Percentiles rank a stretch among this genome's conserved stretches.
These are phyloP conservation scores for Yamadazyma ubonensis DNA, from an alignment of 805 yeast species.

Conservation along the genomic window DNA sequence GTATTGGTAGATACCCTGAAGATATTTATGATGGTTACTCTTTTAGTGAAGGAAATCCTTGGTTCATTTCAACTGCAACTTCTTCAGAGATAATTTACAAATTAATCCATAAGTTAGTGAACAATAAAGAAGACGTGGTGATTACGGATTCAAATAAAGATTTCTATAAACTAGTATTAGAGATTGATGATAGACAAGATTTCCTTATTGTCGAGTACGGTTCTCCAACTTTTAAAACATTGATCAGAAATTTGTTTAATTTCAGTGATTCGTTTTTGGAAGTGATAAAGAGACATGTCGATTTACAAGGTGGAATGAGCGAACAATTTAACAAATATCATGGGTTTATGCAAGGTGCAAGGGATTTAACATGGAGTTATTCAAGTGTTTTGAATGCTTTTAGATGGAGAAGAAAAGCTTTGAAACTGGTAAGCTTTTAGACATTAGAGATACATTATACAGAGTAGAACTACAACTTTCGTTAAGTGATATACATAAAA, in stretches of 20 bases:
- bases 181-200: conserved; percentile 18
- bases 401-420: conserved; percentile 49
- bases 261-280: conserved; percentile 69
- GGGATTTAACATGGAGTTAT: conserved; percentile 87
- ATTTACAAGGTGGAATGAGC: conserved; percentile 69
- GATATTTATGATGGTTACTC: conserved; percentile 81
- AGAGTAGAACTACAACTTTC: conserved; percentile 1
- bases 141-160: conserved; percentile 30
- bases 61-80: conserved; percentile 79
- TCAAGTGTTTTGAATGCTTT: conserved; percentile 70
- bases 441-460: not conserved
- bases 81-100: conserved; percentile 65
- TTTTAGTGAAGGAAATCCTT: conserved; percentile 81
- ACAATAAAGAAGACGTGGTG: conserved; percentile 42
- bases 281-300: conserved; percentile 58
- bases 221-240: conserved; percentile 44
- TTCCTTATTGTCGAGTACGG: conserved; percentile 33
- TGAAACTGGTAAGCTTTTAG: not conserved
- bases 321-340: conserved; percentile 82
- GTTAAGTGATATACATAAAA: not conserved
- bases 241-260: conserved; percentile 46
- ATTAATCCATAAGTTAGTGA: conserved; percentile 46
- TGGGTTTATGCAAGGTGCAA: conserved; percentile 89
- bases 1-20: conserved; percentile 90
- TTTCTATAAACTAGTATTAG: conserved; percentile 31